phyloP scores from a whole-genome alignment of 129 eudicot species.

The Chrysanthemum makinoi region DNA sequence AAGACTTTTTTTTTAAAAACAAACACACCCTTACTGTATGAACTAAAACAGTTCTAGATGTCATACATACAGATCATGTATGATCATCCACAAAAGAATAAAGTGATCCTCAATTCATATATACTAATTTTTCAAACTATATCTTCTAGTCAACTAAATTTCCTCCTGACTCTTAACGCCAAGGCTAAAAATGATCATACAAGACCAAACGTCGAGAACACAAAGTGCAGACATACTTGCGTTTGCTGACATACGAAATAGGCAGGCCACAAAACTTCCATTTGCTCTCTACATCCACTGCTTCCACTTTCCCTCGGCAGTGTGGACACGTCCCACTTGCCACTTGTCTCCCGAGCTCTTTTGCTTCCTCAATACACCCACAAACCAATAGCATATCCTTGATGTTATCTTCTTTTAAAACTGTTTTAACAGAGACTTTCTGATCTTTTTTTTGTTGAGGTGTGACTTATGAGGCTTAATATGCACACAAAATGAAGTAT shows the following conservation, averaged over 20 bases:
- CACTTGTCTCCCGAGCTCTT: slow-evolving; percentile 36
- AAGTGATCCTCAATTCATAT: neutral
- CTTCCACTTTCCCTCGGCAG: slow-evolving; percentile 45
- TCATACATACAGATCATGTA: too few species aligned
- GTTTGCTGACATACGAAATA: slow-evolving; percentile 37
- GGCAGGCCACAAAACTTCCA: slow-evolving; percentile 39
- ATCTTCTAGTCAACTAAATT: neutral
- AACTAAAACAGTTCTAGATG: neutral
- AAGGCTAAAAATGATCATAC: slow-evolving; percentile 17
- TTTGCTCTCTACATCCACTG: slow-evolving; percentile 36
- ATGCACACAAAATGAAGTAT: slow-evolving; percentile 15
- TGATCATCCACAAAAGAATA: neutral
- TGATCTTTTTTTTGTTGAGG: neutral
- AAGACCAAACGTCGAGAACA: slow-evolving; percentile 48
- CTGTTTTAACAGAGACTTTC: too few species aligned
- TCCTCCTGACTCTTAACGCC: neutral
- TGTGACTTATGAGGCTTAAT: neutral
- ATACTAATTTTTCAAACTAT: neutral
- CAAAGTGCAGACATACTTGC: slow-evolving; percentile 40
- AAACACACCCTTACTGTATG: too few species aligned
- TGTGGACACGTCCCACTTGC: slow-evolving; percentile 40
- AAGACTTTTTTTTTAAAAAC: too few species aligned
- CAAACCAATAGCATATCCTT: slow-evolving; percentile 23
- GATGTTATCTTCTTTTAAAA: neutral
- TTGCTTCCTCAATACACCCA: slow-evolving; percentile 30